Evolutionary conservation across 352 stramenopile genomes (phyloP).

Genomic region (Pythium oligandrum): DNA sequence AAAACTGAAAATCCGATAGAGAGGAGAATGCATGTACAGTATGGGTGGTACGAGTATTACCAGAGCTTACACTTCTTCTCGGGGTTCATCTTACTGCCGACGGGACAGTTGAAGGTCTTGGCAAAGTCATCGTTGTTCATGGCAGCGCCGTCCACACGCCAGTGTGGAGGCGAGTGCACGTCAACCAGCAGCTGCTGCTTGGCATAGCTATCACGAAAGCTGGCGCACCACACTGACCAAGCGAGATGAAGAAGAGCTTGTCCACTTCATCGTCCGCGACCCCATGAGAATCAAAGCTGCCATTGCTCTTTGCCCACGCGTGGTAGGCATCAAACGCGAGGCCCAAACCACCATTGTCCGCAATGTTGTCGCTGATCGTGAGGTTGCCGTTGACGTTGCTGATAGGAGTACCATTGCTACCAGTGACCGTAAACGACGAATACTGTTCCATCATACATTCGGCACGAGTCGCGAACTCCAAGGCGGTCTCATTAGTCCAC

Average conservation of each 20-base stretch:
- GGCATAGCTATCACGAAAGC: conserved; percentile 29
- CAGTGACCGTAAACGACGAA: conserved; percentile 27
- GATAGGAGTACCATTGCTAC: conserved; percentile 24
- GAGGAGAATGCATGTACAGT: too few species aligned
- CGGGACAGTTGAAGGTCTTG: conserved; percentile 39
- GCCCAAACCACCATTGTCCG: conserved; percentile 60
- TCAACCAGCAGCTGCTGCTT: conserved; percentile 38
- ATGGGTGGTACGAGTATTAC: too few species aligned
- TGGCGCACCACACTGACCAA: conserved; percentile 61
- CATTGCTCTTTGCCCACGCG: conserved; percentile 11
- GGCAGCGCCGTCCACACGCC: conserved; percentile 50
- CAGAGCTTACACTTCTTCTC: conserved; percentile 44
- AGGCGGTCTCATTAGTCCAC: conserved; percentile 79
- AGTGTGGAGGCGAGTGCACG: conserved; percentile 35
- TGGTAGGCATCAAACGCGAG: conserved; percentile 56
- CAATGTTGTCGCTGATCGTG: conserved; percentile 74
- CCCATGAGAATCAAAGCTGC: conserved; percentile 34
- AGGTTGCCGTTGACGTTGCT: conserved; percentile 50
- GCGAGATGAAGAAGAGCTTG: conserved; percentile 64
- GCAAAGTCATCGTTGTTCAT: conserved; percentile 65
- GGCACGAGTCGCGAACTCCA: conserved; percentile 59
- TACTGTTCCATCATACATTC: conserved; percentile 57
- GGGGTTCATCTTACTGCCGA: conserved; percentile 39
- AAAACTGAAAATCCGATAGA: too few species aligned
- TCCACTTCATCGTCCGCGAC: conserved; percentile 21